These are phyloP conservation scores for Chrysoporthe cubensis DNA, from an alignment of 2,329 filamentous ascomycete species.

Conservation along the genomic window DNA sequence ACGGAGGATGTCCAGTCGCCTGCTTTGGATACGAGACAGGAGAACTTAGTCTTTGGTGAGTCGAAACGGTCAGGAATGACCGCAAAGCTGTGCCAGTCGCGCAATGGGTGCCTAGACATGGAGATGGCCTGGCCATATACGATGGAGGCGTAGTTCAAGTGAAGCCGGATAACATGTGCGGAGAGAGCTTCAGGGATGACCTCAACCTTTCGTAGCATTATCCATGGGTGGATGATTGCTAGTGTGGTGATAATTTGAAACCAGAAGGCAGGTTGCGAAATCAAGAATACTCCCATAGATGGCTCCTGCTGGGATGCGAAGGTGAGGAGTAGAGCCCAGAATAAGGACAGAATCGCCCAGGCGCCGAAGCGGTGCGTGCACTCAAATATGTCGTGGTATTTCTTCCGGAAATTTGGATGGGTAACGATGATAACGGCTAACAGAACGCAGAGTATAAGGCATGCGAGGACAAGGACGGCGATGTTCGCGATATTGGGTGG, in stretches of 20 bases:
- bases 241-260: constrained; percentile 58
- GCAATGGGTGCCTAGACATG: constrained; percentile 55
- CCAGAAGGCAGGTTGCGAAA: constrained; percentile 55
- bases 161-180: constrained; percentile 62
- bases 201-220: constrained; percentile 59
- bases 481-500: constrained; percentile 33
- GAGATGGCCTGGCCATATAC: constrained; percentile 54
- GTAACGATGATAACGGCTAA: constrained; percentile 67
- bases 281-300: constrained; percentile 34
- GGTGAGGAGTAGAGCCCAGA: constrained; percentile 39
- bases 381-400: constrained; percentile 72
- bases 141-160: constrained; percentile 57
- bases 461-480: constrained; percentile 54
- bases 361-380: constrained; percentile 72
- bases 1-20: constrained; percentile 66
- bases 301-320: constrained; percentile 37
- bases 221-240: constrained; percentile 65
- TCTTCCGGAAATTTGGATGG: constrained; percentile 64
- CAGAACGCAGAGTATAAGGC: constrained; percentile 57
- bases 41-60: constrained; percentile 17
- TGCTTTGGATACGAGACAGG: constrained; percentile 58
- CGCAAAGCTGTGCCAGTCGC: constrained; percentile 64
- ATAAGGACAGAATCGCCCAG: constrained; percentile 62
- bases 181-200: constrained; percentile 64
- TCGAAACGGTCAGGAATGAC: constrained; percentile 52